Evolutionary conservation across 805 yeast genomes (phyloP).

Genomic region (Suhomyces pyralidae): DNA sequence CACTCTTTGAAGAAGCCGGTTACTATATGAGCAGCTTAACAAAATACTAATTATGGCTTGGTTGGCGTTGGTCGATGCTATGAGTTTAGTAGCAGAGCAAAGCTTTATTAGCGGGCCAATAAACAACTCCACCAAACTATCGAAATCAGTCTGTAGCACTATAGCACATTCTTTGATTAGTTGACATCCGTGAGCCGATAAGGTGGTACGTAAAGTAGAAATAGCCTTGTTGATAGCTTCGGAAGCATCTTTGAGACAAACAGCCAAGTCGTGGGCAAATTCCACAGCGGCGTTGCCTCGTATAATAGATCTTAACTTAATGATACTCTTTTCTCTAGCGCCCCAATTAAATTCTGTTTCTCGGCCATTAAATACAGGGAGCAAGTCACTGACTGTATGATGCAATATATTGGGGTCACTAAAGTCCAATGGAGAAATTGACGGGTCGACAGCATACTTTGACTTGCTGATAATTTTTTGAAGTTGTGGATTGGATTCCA

Average conservation of each 20-base stretch:
- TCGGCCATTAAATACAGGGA: conserved; percentile 53
- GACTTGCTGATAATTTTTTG: conserved; percentile 17
- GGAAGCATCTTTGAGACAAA: conserved; percentile 21
- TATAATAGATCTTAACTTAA: conserved; percentile 55
- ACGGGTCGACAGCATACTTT: conserved; percentile 38
- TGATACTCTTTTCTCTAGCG: conserved; percentile 59
- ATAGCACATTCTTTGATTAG: conserved; percentile 65
- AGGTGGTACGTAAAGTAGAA: conserved; percentile 77
- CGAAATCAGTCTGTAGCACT: conserved; percentile 37
- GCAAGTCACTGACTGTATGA: conserved; percentile 14
- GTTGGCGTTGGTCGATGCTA: conserved; percentile 58
- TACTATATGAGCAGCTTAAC: conserved; percentile 51
- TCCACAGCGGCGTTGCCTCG: conserved; percentile 52
- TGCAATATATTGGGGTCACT: conserved; percentile 20
- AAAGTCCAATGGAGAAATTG: conserved; percentile 30
- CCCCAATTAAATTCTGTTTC: conserved; percentile 92
- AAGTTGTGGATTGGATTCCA: conserved; percentile 7
- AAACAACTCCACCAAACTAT: conserved; percentile 49
- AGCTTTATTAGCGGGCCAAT: conserved; percentile 49
- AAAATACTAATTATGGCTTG: conserved; percentile 55
- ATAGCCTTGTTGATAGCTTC: conserved; percentile 67
- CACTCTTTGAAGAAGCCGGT: conserved; percentile 50
- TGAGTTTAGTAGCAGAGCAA: conserved; percentile 59
- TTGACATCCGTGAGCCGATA: conserved; percentile 73
- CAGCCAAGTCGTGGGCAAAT: conserved; percentile 38